phyloP scores from a whole-genome alignment of 495 filamentous ascomycete genomes.

The Daldinia grandis region DNA sequence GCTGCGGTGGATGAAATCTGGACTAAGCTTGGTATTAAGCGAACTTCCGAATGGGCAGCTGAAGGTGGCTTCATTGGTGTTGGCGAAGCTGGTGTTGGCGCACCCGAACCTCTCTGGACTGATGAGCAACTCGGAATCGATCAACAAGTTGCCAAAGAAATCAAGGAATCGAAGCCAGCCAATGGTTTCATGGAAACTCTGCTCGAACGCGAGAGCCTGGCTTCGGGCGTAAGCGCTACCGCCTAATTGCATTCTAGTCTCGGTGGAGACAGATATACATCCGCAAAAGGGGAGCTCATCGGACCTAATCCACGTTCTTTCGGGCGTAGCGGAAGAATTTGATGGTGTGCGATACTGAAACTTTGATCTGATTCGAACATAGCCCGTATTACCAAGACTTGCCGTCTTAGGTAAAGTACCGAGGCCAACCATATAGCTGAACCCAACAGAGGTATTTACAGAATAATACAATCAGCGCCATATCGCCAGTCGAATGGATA shows the following conservation, averaged over 20 bases:
- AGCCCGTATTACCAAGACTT: constrained; percentile 15
- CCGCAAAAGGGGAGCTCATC: constrained; percentile 45
- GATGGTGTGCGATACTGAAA: constrained; percentile 21
- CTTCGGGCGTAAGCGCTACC: constrained; percentile 29
- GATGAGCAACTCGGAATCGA: constrained; percentile 81
- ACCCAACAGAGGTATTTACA: constrained; percentile 27
- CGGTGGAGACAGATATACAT: constrained; percentile 10
- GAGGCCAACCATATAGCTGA: constrained; percentile 24
- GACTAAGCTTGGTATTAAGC: constrained; percentile 86
- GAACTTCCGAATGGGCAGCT: constrained; percentile 87
- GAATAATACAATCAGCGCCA: constrained; percentile 45
- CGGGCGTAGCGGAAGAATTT: constrained; percentile 41
- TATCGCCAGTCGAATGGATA: constrained; percentile 41
- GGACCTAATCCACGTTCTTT: constrained; percentile 47
- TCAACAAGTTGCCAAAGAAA: constrained; percentile 55
- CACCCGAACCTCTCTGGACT: constrained; percentile 78
- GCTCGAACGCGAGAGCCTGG: constrained; percentile 49
- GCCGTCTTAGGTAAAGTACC: constrained; percentile 11
- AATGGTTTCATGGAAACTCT: constrained; percentile 50
- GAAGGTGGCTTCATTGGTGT: constrained; percentile 95
- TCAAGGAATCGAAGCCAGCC: constrained; percentile 53
- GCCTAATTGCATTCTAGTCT: constrained; percentile 34
- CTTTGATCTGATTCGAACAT: constrained; percentile 33
- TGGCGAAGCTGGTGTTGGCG: constrained; percentile 69
- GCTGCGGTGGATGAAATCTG: constrained; percentile 86